Percentiles rank a stretch among this genome's conserved stretches.
Conservation (phyloP, 208 protist genomes). For the Crithidia sp. region DNA sequence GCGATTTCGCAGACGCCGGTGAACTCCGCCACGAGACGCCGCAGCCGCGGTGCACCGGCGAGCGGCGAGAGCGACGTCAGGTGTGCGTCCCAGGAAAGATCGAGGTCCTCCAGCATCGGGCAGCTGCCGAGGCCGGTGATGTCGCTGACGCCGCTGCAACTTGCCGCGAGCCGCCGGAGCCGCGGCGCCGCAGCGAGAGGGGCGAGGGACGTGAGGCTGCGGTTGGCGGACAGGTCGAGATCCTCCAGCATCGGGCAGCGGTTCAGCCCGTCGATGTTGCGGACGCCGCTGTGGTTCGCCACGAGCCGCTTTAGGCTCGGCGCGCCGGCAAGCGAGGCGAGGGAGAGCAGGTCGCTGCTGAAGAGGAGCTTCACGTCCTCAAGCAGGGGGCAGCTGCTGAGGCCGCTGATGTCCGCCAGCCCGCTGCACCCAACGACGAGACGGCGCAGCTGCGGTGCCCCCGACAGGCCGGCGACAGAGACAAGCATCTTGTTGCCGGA, state of each 20-base stretch:
- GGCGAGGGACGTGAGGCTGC: background rate
- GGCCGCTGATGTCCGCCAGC: background rate
- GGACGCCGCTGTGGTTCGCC: background rate
- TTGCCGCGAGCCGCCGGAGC: background rate
- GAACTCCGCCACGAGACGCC: background rate
- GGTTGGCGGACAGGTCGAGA: slow-evolving; percentile 5
- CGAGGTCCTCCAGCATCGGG: background rate
- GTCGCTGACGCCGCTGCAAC: slow-evolving; percentile 7
- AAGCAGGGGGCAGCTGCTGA: background rate
- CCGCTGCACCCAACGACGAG: slow-evolving; percentile 14
- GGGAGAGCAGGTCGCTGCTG: background rate
- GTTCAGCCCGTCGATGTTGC: slow-evolving; percentile 7
- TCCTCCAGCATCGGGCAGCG: slow-evolving; percentile 3
- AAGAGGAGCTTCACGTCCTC: slow-evolving; percentile 3
- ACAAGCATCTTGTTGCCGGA: slow-evolving; percentile 8
- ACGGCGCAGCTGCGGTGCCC: slow-evolving; percentile 9
- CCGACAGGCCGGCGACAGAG: slow-evolving; percentile 2
- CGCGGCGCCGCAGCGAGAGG: slow-evolving; percentile 1
- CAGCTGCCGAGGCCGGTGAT: slow-evolving; percentile 7
- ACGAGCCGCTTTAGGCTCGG: slow-evolving; percentile 3
- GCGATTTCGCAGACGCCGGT: slow-evolving; percentile 2
- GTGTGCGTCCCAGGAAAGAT: slow-evolving; percentile 3
- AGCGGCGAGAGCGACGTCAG: background rate
- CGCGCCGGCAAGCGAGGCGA: background rate
- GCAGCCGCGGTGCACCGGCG: background rate